These are phyloP conservation scores for Ustilaginoidea virens DNA, from an alignment of 2,329 filamentous ascomycete genomes.

Conservation along the genomic window DNA sequence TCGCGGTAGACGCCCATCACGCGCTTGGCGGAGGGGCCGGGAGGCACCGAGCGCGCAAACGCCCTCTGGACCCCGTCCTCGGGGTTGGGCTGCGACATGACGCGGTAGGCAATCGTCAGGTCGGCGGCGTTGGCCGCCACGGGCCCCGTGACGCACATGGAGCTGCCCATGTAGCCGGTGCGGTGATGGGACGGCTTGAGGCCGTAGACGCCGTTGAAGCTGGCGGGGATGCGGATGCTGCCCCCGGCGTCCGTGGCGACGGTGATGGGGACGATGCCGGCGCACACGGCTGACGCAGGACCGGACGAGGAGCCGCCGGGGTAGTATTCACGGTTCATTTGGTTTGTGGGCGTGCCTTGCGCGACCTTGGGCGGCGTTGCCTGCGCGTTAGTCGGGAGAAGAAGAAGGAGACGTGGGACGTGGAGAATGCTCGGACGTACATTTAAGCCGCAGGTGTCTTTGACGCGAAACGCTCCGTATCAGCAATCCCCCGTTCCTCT, in stretches of 20 bases:
- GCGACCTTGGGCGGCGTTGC: no score
- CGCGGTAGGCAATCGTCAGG: slow-evolving; percentile 65
- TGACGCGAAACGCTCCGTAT: no score
- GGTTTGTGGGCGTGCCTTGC: slow-evolving; percentile 63
- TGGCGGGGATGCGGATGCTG: slow-evolving; percentile 56
- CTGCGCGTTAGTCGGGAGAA: no score
- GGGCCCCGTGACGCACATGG: slow-evolving; percentile 53
- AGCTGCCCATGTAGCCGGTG: slow-evolving; percentile 38
- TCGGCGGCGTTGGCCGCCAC: slow-evolving; percentile 64
- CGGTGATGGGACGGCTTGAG: slow-evolving; percentile 67
- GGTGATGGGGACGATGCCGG: slow-evolving; percentile 59
- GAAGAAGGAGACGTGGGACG: neutral
- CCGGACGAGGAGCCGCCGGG: slow-evolving; percentile 71
- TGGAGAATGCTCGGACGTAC: slow-evolving; percentile 20
- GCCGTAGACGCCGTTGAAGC: slow-evolving; percentile 68
- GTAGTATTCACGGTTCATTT: slow-evolving; percentile 62
- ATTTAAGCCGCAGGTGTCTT: slow-evolving; percentile 77
- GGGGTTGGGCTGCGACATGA: slow-evolving; percentile 61
- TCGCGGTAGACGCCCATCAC: slow-evolving; percentile 56
- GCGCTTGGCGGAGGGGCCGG: slow-evolving; percentile 29
- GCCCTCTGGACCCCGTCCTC: slow-evolving; percentile 40
- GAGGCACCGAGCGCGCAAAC: slow-evolving; percentile 44
- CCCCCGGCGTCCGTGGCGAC: slow-evolving; percentile 66
- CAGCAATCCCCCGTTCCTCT: no score
- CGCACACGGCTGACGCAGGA: slow-evolving; percentile 52